Evolutionary conservation across 768 basidiomycete species (phyloP).

Genomic region (Atractiella rhizophila): DNA sequence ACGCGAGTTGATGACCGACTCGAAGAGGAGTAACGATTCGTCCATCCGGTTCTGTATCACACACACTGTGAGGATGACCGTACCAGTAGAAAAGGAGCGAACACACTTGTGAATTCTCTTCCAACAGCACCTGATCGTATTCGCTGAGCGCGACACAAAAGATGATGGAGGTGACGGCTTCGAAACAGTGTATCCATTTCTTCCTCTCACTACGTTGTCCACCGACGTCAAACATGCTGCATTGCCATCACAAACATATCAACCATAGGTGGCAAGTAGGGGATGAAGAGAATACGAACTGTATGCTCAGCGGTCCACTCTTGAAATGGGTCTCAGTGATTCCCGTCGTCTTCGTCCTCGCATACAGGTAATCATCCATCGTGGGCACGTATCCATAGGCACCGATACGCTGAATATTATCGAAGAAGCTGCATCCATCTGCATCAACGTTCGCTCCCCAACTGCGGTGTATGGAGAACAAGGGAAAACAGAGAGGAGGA

Average conservation of each 20-base stretch:
- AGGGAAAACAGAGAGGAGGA: background rate
- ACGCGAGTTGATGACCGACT: conserved; percentile 50
- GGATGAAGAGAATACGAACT: conserved; percentile 16
- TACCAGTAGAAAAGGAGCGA: background rate
- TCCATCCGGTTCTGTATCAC: conserved; percentile 40
- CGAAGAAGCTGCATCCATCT: conserved; percentile 41
- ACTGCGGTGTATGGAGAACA: background rate
- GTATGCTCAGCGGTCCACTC: conserved; percentile 27
- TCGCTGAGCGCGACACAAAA: conserved; percentile 51
- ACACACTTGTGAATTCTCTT: conserved; percentile 29
- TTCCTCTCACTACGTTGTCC: conserved; percentile 59
- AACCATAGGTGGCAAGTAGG: background rate
- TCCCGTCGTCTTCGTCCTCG: conserved; percentile 68
- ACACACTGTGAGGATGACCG: background rate
- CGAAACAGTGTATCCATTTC: conserved; percentile 59
- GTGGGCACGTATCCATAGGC: conserved; percentile 55
- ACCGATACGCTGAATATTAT: conserved; percentile 59
- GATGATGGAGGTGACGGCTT: conserved; percentile 54
- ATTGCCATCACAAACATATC: background rate
- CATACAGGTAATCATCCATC: conserved; percentile 60
- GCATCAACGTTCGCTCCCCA: background rate
- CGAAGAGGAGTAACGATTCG: conserved; percentile 48
- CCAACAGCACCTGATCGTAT: conserved; percentile 46
- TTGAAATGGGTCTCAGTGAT: conserved; percentile 59
- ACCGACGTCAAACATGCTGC: conserved; percentile 47